These are phyloP conservation scores for Baorangia bicolor DNA, from an alignment of 768 basidiomycete genomes.

Conservation along the genomic window DNA sequence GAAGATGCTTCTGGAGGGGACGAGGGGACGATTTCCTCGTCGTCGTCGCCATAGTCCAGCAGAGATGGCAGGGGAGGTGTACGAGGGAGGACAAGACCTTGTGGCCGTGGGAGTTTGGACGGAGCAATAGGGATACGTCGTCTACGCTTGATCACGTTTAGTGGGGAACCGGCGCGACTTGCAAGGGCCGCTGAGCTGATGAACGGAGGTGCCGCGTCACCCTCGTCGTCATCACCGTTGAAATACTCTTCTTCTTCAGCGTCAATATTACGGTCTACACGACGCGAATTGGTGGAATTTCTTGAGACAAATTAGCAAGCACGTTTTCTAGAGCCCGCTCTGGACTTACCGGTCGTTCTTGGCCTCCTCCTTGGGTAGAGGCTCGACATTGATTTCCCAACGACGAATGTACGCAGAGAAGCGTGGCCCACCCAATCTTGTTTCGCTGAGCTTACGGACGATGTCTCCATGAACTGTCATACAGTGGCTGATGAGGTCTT, in stretches of 20 bases:
- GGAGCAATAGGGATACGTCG: slow-evolving; percentile 47
- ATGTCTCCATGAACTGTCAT: slow-evolving; percentile 73
- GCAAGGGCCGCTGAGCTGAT: slow-evolving; percentile 28
- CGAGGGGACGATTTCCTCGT: slow-evolving; percentile 35
- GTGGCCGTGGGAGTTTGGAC: slow-evolving; percentile 48
- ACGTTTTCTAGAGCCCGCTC: slow-evolving; percentile 9
- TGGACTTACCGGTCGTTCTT: slow-evolving; percentile 50
- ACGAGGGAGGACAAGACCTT: slow-evolving; percentile 41
- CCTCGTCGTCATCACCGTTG: slow-evolving; percentile 83
- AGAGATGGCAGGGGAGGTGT: slow-evolving; percentile 58
- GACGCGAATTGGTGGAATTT: slow-evolving; percentile 38
- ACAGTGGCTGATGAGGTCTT: slow-evolving; percentile 78
- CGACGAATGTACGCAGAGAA: slow-evolving; percentile 73
- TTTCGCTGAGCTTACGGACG: slow-evolving; percentile 62
- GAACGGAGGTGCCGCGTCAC: slow-evolving; percentile 39
- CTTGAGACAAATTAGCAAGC: slow-evolving; percentile 35
- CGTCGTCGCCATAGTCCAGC: slow-evolving; percentile 78
- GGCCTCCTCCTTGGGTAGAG: slow-evolving; percentile 52
- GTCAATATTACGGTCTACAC: slow-evolving; percentile 53
- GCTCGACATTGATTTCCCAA: slow-evolving; percentile 93
- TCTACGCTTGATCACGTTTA: slow-evolving; percentile 55
- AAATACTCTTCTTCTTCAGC: slow-evolving; percentile 93
- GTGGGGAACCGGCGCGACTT: slow-evolving; percentile 29
- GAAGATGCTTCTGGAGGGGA: slow-evolving; percentile 16
- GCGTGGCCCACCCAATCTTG: slow-evolving; percentile 59